Conservation (phyloP, 345 rosid genomes). For the Sisymbrium altissimum region DNA sequence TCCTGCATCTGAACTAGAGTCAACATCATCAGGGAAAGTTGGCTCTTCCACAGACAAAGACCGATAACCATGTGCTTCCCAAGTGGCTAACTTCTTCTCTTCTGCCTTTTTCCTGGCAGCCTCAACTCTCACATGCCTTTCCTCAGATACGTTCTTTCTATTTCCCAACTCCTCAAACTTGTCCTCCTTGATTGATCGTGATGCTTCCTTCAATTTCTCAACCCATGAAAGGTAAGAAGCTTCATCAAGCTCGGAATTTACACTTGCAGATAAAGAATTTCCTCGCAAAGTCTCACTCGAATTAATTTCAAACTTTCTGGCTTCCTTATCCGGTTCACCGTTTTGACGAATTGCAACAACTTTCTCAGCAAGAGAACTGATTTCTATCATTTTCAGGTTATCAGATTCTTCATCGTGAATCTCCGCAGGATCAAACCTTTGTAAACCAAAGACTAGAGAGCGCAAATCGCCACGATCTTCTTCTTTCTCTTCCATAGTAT, state of each 20-base stretch:
- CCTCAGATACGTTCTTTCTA: slow-evolving; percentile 45
- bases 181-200: slow-evolving; percentile 41
- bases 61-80: slow-evolving; percentile 74
- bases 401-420: slow-evolving; percentile 41
- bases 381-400: slow-evolving; percentile 46
- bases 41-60: slow-evolving; percentile 68
- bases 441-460: slow-evolving; percentile 72
- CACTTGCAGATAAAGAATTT: slow-evolving; percentile 30
- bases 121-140: slow-evolving; percentile 48
- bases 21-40: slow-evolving; percentile 35
- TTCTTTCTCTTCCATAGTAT: slow-evolving; percentile 49
- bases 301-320: slow-evolving; percentile 50
- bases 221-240: slow-evolving; percentile 84
- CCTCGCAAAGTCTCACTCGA: slow-evolving; percentile 33
- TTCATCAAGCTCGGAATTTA: slow-evolving; percentile 69
- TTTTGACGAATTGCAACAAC: slow-evolving; percentile 58
- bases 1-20: slow-evolving; percentile 51
- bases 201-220: slow-evolving; percentile 60
- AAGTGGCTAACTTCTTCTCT: slow-evolving; percentile 62
- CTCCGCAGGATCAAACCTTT: slow-evolving; percentile 57
- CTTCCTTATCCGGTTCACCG: slow-evolving; percentile 37
- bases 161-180: slow-evolving; percentile 34
- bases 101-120: slow-evolving; percentile 66
- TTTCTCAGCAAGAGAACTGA: slow-evolving; percentile 60
- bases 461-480: slow-evolving; percentile 56